These are phyloP conservation scores for Penicillium hordei DNA, from an alignment of 2,329 filamentous ascomycete genomes.

Conservation along the genomic window DNA sequence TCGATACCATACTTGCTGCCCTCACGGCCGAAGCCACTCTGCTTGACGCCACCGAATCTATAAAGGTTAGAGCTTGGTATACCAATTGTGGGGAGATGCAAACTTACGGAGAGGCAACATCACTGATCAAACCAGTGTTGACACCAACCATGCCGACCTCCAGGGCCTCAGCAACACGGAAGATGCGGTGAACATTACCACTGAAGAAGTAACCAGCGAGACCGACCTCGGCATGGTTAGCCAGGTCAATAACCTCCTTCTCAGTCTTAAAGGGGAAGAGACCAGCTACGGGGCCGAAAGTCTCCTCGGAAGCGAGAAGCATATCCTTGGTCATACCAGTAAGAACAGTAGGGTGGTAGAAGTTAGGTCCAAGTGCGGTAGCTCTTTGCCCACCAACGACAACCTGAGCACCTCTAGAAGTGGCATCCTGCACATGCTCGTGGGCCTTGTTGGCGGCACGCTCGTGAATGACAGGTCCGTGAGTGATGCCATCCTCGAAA, in stretches of 20 bases:
- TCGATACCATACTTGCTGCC: conserved; percentile 74
- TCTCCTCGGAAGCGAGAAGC: conserved; percentile 83
- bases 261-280: conserved; percentile 87
- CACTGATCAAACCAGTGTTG: conserved; percentile 68
- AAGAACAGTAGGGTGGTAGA: conserved; percentile 86
- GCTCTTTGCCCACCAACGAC: conserved; percentile 72
- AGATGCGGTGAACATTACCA: conserved; percentile 57
- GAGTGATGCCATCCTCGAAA: conserved; percentile 48
- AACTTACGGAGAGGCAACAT: conserved; percentile 51
- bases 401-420: conserved; percentile 72
- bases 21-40: conserved; percentile 78
- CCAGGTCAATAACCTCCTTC: conserved; percentile 79
- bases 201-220: conserved; percentile 94
- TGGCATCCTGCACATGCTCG: conserved; percentile 75
- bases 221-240: conserved; percentile 81
- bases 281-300: conserved; percentile 90
- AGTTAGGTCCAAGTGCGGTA: conserved; percentile 75
- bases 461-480: conserved; percentile 65
- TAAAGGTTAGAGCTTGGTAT: conserved; percentile 15
- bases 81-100: neutral
- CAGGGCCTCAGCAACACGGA: conserved; percentile 60
- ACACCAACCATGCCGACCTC: conserved; percentile 58
- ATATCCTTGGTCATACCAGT: conserved; percentile 83
- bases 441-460: conserved; percentile 79
- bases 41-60: conserved; percentile 78